These are phyloP conservation scores for Thalassiosira oceanica DNA, from an alignment of 352 stramenopile genomes.

Conservation along the genomic window DNA sequence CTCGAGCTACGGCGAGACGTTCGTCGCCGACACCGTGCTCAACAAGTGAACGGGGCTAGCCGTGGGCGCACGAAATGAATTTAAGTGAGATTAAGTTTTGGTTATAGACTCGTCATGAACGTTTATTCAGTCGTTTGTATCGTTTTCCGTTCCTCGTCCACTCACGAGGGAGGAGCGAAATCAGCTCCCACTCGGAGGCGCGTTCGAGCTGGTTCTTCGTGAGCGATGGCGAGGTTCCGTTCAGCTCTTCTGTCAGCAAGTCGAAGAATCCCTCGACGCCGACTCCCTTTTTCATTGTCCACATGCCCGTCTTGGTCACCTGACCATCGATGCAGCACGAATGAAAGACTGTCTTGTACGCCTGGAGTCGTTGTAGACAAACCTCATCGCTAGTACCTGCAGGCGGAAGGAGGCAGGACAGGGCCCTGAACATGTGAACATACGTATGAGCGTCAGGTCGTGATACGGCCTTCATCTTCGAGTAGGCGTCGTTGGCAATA, in stretches of 20 bases:
- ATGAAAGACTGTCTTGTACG: conserved; percentile 32
- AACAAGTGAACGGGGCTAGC: no score
- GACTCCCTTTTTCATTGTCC: conserved; percentile 16
- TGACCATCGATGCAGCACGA: conserved; percentile 34
- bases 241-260: no score
- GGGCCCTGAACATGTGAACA: conserved; percentile 44
- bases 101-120: not conserved
- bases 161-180: not conserved
- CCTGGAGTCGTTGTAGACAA: conserved; percentile 10
- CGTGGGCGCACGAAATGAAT: no score
- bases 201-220: no score
- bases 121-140: not conserved
- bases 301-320: conserved; percentile 35
- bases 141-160: not conserved
- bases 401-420: conserved; percentile 21
- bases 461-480: conserved; percentile 23
- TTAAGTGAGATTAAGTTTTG: no score
- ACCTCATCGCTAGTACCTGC: conserved; percentile 8
- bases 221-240: no score
- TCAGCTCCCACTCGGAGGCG: no score
- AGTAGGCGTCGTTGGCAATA: conserved; percentile 26
- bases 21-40: conserved; percentile 72
- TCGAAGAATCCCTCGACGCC: no score
- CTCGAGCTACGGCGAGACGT: conserved; percentile 87
- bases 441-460: conserved; percentile 42